Evolutionary conservation across 176 grass and related monocot genomes (phyloP), one percentile per base, ranked within the genome.

Genomic region (Lolium perenne): DNA sequence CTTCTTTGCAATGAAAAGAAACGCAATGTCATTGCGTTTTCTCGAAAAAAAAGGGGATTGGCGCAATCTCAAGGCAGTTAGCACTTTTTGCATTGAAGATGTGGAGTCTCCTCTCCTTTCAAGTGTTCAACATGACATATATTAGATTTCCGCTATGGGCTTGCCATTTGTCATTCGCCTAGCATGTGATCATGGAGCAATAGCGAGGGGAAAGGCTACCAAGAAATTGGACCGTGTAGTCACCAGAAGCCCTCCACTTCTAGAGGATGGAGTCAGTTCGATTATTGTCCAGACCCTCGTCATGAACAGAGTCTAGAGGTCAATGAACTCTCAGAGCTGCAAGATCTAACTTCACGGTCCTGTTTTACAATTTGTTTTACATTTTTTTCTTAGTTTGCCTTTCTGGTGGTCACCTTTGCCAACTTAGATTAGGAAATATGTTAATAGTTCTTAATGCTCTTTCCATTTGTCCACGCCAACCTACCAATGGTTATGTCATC

Each of bases 351-450:
- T 72, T 40, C 11, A 47, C 6, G 71, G 6, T 23, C 71, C 8
- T 76, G 23, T 25, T 25, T 16, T 66, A 26, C 13, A 8, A 35
- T 48, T 26, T 38, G 11, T 50, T 79, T 65, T 80, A 55, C 56
- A 14, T 26, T 50, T 50, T 67, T 79, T 72, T 63, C n/a, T n/a
- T n/a, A n/a, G n/a, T 84, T 50, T 74, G 45, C 71, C 71, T 50
- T 50, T 49, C 21, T 14, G 13, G 8, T 78, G 74, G 16, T 51
- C 43, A 74, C 25, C 38, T 67, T 18, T 25, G 45, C 48, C 17
- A 49, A 74, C 20, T 43, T 74, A 48, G 8, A 48, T 15, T 55
- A 49, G 60, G 18, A 76, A 81, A 38, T 48, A 75, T 74, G 40
- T 29, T 46, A 74, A 4, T 49, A 50, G 3, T 32, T 63, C 65